A percentile compares a stretch with the other conserved stretches of the same genome.
Conservation (phyloP, 495 filamentous ascomycete species). For the Patellaria atrata region DNA sequence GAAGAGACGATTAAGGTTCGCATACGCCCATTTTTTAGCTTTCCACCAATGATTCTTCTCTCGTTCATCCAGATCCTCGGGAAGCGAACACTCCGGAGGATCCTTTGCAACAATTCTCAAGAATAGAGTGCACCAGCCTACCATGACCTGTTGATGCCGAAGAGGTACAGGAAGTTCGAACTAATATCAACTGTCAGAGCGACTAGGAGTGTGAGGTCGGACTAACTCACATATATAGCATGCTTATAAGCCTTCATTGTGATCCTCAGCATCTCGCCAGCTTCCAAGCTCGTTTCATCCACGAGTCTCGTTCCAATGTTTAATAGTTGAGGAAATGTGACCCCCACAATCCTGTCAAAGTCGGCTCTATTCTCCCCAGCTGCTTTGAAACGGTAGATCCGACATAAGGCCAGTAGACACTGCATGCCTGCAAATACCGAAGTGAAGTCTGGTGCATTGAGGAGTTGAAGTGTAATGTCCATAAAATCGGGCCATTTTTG, state of each 20-base stretch:
- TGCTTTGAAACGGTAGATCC: constrained; percentile 85
- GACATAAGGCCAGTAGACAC: constrained; percentile 84
- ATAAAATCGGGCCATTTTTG: constrained; percentile 86
- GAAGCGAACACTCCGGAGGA: constrained; percentile 60
- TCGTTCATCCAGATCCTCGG: constrained; percentile 71
- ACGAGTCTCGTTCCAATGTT: constrained; percentile 75
- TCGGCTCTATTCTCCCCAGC: constrained; percentile 66
- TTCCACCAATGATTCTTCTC: constrained; percentile 98
- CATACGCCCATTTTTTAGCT: constrained; percentile 98
- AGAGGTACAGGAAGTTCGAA: constrained; percentile 74
- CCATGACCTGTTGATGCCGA: constrained; percentile 63
- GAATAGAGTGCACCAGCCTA: constrained; percentile 92
- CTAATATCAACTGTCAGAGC: constrained; percentile 31
- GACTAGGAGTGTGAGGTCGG: background rate
- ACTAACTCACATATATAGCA: constrained; percentile 71
- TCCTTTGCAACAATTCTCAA: constrained; percentile 75
- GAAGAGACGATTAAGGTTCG: constrained; percentile 88
- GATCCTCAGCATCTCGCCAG: constrained; percentile 90
- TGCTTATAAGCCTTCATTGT: constrained; percentile 95
- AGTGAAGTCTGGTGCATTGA: constrained; percentile 65
- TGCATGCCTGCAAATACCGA: constrained; percentile 88
- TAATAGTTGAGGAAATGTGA: constrained; percentile 81
- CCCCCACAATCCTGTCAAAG: constrained; percentile 86
- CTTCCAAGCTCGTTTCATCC: constrained; percentile 79
- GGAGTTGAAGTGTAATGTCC: constrained; percentile 74